These are phyloP conservation scores for Dipteronia dyeriana DNA, from an alignment of 345 rosid genomes.

Conservation along the genomic window DNA sequence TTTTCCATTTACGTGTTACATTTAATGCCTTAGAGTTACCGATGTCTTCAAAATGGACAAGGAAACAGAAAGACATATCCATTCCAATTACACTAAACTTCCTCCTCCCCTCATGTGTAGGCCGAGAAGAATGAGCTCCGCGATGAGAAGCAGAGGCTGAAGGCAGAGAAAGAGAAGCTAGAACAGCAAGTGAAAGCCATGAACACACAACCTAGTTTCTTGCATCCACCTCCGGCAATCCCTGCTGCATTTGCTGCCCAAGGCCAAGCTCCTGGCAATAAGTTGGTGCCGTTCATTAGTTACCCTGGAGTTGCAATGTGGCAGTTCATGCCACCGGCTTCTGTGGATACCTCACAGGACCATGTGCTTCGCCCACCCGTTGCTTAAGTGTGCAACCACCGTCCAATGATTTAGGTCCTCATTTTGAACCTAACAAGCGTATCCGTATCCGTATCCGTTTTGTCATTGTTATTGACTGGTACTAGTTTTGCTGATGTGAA, in stretches of 20 bases:
- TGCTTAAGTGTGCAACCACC: slow-evolving; percentile 44
- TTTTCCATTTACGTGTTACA: not conserved
- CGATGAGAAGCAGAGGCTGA: slow-evolving; percentile 66
- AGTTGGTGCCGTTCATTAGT: slow-evolving; percentile 82
- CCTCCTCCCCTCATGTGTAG: slow-evolving; percentile 32
- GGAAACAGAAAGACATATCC: not conserved
- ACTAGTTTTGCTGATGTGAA: slow-evolving; percentile 31
- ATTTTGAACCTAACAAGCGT: slow-evolving; percentile 41
- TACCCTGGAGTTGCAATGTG: slow-evolving; percentile 99
- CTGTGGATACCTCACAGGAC: slow-evolving; percentile 93
- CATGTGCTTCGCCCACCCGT: slow-evolving; percentile 95
- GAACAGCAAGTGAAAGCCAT: slow-evolving; percentile 68
- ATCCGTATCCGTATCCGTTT: slow-evolving; percentile 43
- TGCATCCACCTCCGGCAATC: slow-evolving; percentile 57
- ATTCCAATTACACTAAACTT: not conserved
- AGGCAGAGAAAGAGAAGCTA: slow-evolving; percentile 66
- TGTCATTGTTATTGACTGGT: slow-evolving; percentile 38
- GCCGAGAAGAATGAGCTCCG: slow-evolving; percentile 87
- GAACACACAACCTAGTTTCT: slow-evolving; percentile 67
- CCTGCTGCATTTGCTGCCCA: slow-evolving; percentile 73
- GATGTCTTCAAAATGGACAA: not conserved
- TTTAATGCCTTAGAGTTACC: not conserved
- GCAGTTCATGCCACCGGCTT: slow-evolving; percentile 98
- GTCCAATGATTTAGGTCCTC: slow-evolving; percentile 34
- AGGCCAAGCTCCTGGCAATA: slow-evolving; percentile 86